Evolutionary conservation across 805 yeast genomes (phyloP).

Genomic region (Metschnikowia orientalis): DNA sequence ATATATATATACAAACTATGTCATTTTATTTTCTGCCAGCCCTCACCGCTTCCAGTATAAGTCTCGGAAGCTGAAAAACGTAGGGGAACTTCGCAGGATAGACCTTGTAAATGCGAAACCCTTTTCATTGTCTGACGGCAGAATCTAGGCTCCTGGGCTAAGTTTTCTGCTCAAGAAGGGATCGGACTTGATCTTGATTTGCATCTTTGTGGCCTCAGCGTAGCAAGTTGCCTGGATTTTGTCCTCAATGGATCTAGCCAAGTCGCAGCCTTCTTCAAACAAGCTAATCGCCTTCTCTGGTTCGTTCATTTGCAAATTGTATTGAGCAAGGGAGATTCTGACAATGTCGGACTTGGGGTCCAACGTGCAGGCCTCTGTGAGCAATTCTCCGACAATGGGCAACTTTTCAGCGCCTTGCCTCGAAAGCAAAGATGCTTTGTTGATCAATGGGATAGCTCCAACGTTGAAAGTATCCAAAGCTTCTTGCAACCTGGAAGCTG

Average conservation of each 20-base stretch:
- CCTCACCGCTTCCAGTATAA: too few species aligned
- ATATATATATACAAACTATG: too few species aligned
- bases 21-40: too few species aligned
- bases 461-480: constrained; percentile 64
- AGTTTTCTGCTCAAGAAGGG: constrained; percentile 60
- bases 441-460: constrained; percentile 85
- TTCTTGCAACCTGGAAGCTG: constrained; percentile 78
- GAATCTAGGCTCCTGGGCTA: too few species aligned
- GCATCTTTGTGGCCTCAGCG: constrained; percentile 91
- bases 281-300: constrained; percentile 75
- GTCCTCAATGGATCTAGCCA: constrained; percentile 82
- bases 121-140: too few species aligned
- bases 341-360: constrained; percentile 92
- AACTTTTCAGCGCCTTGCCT: constrained; percentile 47
- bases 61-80: too few species aligned
- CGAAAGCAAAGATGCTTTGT: constrained; percentile 74
- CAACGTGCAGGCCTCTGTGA: constrained; percentile 69
- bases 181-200: constrained; percentile 69
- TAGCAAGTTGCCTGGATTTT: constrained; percentile 86
- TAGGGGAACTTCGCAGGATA: too few species aligned
- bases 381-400: constrained; percentile 57
- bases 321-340: constrained; percentile 85
- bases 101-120: too few species aligned
- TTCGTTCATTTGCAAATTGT: constrained; percentile 77
- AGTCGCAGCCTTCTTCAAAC: constrained; percentile 76